Percentiles rank a stretch among this genome's conserved stretches.
Evolutionary conservation across 371 early-diverging fungal genomes (phyloP).

Genomic region (Mortierella sp.): DNA sequence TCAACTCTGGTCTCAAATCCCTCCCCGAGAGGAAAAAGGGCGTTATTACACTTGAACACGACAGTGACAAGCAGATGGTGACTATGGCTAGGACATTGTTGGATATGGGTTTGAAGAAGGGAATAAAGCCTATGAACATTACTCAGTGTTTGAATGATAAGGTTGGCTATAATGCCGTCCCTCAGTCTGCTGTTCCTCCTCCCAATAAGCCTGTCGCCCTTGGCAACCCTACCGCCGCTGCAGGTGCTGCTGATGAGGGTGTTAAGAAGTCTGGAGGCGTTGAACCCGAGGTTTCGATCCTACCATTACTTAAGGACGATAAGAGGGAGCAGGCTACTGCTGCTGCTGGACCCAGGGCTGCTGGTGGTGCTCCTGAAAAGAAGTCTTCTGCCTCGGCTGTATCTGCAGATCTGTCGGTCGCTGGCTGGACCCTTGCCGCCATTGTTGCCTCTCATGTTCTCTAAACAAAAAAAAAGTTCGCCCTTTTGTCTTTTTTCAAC

Average conservation of each 20-base stretch:
- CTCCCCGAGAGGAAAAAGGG: constrained; percentile 21
- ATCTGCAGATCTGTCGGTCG: constrained; percentile 23
- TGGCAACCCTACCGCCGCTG: neutral
- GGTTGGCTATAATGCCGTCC: constrained; percentile 38
- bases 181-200: constrained; percentile 1
- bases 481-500: too few species aligned
- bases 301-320: neutral
- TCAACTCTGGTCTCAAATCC: constrained; percentile 21
- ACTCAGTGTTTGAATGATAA: constrained; percentile 36
- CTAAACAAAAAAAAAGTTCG: constrained; percentile 4
- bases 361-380: neutral
- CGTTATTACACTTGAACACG: constrained; percentile 49
- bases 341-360: neutral
- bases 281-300: neutral
- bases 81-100: constrained; percentile 43
- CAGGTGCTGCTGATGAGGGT: neutral
- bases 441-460: constrained; percentile 15
- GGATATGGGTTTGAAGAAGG: constrained; percentile 39
- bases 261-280: neutral
- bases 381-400: constrained; percentile 8
- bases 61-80: constrained; percentile 41
- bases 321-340: neutral
- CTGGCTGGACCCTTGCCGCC: constrained; percentile 35
- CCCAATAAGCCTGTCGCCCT: constrained; percentile 5
- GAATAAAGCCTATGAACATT: constrained; percentile 43